phyloP scores from a whole-genome alignment of 257 asterid species.

The Solanum stenotomum region DNA sequence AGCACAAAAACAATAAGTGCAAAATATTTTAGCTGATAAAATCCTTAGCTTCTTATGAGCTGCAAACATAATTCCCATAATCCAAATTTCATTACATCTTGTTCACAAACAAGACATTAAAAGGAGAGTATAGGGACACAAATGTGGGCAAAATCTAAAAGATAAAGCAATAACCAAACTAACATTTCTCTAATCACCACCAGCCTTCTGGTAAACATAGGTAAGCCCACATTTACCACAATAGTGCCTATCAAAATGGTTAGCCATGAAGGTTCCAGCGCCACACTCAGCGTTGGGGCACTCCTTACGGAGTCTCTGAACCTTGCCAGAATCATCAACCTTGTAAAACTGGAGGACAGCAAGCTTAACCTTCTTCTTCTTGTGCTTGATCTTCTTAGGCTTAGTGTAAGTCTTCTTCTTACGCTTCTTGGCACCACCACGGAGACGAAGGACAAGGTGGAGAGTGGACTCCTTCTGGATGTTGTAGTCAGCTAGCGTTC shows the following conservation, averaged over 20 bases:
- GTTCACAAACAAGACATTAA: neutral
- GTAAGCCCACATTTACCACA: conserved; percentile 35
- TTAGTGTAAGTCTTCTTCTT: conserved; percentile 38
- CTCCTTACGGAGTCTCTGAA: neutral
- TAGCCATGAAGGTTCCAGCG: conserved; percentile 11
- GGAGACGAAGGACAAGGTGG: neutral
- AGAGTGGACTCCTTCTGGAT: neutral
- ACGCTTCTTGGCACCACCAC: conserved; percentile 33
- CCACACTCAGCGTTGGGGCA: neutral
- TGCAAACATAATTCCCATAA: neutral
- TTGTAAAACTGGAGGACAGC: conserved; percentile 8
- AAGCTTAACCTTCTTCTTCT: conserved; percentile 34
- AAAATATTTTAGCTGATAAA: neutral
- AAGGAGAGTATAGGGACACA: neutral
- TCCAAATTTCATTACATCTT: neutral
- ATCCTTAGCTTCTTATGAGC: neutral
- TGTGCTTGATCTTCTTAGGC: conserved; percentile 36
- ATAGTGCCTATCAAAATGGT: conserved; percentile 29
- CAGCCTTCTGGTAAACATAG: conserved; percentile 34
- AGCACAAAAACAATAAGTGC: neutral
- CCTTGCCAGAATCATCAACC: neutral
- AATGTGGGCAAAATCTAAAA: neutral
- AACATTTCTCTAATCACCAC: conserved; percentile 6
- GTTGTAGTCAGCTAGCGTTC: neutral
- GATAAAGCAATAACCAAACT: neutral